phyloP scores from a whole-genome alignment of 148 eudicot genomes.

The Dysphania ambrosioides region DNA sequence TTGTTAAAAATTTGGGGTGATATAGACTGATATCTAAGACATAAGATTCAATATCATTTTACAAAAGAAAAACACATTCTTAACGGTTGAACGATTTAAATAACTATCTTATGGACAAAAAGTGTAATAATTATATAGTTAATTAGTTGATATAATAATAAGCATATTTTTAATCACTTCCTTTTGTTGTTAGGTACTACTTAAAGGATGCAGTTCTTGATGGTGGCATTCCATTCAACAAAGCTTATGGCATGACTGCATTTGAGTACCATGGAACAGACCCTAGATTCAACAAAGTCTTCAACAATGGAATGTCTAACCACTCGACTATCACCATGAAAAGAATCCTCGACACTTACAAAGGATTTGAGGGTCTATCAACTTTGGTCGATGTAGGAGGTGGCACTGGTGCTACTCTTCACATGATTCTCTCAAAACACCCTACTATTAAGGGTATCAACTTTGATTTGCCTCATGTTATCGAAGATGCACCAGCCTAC shows the following conservation, averaged over 20 bases:
- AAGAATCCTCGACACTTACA: conserved; percentile 58
- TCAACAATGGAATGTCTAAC: conserved; percentile 77
- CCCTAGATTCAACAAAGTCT: conserved; percentile 74
- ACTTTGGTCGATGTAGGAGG: conserved; percentile 83
- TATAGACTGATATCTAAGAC: too few species aligned
- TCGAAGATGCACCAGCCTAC: conserved; percentile 67
- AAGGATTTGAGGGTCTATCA: conserved; percentile 60
- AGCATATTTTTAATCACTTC: not conserved
- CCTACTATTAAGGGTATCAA: conserved; percentile 75
- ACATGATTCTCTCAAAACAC: conserved; percentile 72
- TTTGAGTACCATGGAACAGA: conserved; percentile 84
- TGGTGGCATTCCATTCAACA: conserved; percentile 89
- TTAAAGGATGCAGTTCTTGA: conserved; percentile 82
- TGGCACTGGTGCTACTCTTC: conserved; percentile 69
- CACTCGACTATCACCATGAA: conserved; percentile 85
- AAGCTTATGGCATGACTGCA: conserved; percentile 84
- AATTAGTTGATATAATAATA: too few species aligned
- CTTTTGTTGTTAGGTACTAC: conserved; percentile 49
- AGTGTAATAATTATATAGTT: too few species aligned
- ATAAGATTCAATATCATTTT: too few species aligned
- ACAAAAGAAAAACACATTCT: too few species aligned
- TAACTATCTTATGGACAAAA: too few species aligned
- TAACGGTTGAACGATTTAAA: too few species aligned
- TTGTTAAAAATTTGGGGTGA: too few species aligned
- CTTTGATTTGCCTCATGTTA: conserved; percentile 81